A percentile compares a stretch with the other conserved stretches of the same genome.
Evolutionary conservation across 2,329 filamentous ascomycete species (phyloP).

Genomic region (Endothia cerciana): DNA sequence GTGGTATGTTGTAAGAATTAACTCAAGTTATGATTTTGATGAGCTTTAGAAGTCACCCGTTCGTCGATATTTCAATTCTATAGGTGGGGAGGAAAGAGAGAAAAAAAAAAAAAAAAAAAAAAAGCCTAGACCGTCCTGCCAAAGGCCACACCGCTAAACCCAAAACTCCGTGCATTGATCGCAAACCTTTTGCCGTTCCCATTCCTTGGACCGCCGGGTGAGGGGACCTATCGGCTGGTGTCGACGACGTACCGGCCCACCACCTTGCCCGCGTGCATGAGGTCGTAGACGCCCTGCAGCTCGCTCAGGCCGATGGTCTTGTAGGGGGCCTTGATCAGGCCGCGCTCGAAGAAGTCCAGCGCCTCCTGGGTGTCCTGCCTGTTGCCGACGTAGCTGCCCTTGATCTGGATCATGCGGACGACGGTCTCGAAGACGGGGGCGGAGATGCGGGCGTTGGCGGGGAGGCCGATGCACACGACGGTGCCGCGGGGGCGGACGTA

Average conservation of each 20-base stretch:
- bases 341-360: constrained; percentile 83
- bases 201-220: background rate
- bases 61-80: background rate
- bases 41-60: background rate
- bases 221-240: constrained; percentile 59
- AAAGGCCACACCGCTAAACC: constrained; percentile 3
- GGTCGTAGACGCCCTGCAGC: constrained; percentile 77
- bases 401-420: constrained; percentile 87
- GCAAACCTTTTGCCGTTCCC: background rate
- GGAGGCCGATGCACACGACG: constrained; percentile 88
- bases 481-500: constrained; percentile 84
- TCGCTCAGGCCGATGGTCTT: constrained; percentile 83
- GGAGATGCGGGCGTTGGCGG: constrained; percentile 75
- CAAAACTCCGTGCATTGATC: constrained; percentile 18
- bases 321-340: constrained; percentile 84
- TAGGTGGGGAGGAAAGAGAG: no score
- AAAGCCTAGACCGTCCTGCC: background rate
- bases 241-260: constrained; percentile 82
- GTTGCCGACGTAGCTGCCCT: constrained; percentile 93
- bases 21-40: no score
- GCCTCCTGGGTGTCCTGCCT: constrained; percentile 86
- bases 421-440: constrained; percentile 91
- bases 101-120: background rate
- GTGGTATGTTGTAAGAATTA: background rate
- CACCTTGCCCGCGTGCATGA: constrained; percentile 73